Evolutionary conservation across 2,329 filamentous ascomycete genomes (phyloP), one percentile per base, ranked within the genome.

Genomic region (Aspergillus arachidicola): DNA sequence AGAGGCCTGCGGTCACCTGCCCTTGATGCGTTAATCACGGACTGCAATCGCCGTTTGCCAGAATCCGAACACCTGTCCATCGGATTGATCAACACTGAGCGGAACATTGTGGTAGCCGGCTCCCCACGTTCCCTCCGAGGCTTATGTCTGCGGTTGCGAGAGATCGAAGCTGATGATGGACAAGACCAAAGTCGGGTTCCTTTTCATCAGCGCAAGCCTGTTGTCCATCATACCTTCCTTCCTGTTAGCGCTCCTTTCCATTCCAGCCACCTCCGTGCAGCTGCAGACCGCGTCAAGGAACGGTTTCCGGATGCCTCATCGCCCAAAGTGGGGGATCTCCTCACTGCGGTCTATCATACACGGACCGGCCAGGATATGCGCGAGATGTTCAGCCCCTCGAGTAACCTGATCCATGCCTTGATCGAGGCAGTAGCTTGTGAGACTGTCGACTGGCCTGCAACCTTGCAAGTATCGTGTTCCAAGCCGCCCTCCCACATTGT

Each of bases 231-330:
- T 66, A 23, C 64, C 1, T 81, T 79, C 57, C 69, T 81, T 6
- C 79, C 79, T 1, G 78, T 81, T 43, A 75, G 72, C 7, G 73
- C 75, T 0, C 77, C 80, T 0, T 81, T 79, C 55, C 79, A 81
- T 60, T 77, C 72, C 23, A 63, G 64, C 3, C 72, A 78, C 57
- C 70, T 81, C 6, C 36, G 55, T 51, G 61, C 63, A 2, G 73
- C 73, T 6, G 58, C 48, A 19, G 26, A 19, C 4, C 19, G 26
- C 4, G 46, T 59, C 5, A 53, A 54, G 23, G 38, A 14, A 41
- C 38, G 38, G 38, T 41, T 41, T 41, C 38, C 38, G 38, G 34
- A 54, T 12, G 19, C 30, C 21, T 16, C 53, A 6, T 26, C 26
- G 2, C 38, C 38, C 1, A 10, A 19, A 10, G 38, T 41, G 38